Base-by-base conservation (phyloP, 2,329 filamentous ascomycete species). In the Pseudogymnoascus sp. region DNA sequence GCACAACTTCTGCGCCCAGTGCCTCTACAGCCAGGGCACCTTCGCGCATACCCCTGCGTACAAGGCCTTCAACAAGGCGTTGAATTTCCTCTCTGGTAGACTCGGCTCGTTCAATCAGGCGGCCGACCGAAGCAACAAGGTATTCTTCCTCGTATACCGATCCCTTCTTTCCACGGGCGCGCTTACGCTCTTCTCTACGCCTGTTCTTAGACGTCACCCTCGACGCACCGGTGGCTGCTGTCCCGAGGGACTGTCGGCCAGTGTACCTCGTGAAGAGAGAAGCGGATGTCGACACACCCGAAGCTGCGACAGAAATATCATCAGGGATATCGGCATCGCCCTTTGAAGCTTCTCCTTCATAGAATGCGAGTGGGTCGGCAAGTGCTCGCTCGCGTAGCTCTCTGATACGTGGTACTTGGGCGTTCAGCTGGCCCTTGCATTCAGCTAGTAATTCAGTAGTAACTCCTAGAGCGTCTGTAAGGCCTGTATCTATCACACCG, bases 131-230 rank as follows among this genome's bases (percentile, higher is more conserved):
- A 74, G 93, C 95, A 64, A 96, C 87, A 4, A 99, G 83, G 75
- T 99, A 99, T 76, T 97, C 95, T 73, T 97, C 93, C 75, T 99
- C 95, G 75, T 99, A 99, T 4, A 99, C 90, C 15, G 91, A 96
- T 10, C 95, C 95, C 79, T 97, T 97, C 75, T 96, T 93, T 23
- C 95, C 95, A 7, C 91, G 82, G 0, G 95, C 95, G 15, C 93
- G 86, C 82, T 99, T 99, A 75, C 96, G 87, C 80, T 99, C 95
- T 76, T 99, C 95, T 19, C 92, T 83, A 23, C 88, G 82, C 62
- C 92, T 86, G 73, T 96, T 97, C 80, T 95, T 96, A 72, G 86
- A 89, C 42, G 91, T 96, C 64, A 89, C 89, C 11, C 92, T 83
- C 60, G 87, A 90, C 2, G 89, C 87, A 31, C 86, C 85, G 11